A percentile compares a stretch with the other conserved stretches of the same genome.
Evolutionary conservation across 176 grass and related monocot species (phyloP).

Genomic region (Oropetium thomaeum): DNA sequence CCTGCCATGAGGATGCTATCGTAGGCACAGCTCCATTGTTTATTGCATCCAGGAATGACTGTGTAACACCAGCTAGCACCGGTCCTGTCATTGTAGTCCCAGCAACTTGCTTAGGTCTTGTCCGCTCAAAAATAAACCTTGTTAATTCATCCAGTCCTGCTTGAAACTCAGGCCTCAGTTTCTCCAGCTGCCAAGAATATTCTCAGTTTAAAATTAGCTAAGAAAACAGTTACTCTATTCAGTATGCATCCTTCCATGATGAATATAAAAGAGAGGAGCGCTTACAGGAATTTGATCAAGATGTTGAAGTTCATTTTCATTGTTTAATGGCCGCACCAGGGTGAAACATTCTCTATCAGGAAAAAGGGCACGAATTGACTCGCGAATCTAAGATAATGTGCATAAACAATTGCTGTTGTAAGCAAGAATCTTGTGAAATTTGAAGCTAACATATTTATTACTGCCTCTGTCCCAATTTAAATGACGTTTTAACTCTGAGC

Average conservation of each 20-base stretch:
- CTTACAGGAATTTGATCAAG: constrained; percentile 78
- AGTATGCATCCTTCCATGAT: constrained; percentile 5
- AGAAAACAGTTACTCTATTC: background rate
- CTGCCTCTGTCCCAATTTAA: too few relatives aligned
- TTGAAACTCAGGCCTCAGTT: constrained; percentile 62
- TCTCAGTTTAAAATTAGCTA: background rate
- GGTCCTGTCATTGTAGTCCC: constrained; percentile 69
- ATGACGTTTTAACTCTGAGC: too few relatives aligned
- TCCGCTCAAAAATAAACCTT: constrained; percentile 68
- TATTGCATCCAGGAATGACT: constrained; percentile 72
- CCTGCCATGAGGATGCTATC: constrained; percentile 86
- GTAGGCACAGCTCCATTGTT: constrained; percentile 79
- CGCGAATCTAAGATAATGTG: constrained; percentile 53
- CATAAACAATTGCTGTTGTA: constrained; percentile 23
- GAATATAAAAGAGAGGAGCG: background rate
- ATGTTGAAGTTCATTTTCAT: constrained; percentile 76
- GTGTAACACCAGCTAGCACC: constrained; percentile 59
- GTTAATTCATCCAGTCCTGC: constrained; percentile 60
- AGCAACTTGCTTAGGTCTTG: constrained; percentile 71
- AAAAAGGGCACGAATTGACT: constrained; percentile 71
- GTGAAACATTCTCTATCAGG: constrained; percentile 85
- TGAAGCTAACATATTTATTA: too few relatives aligned
- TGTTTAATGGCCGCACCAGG: constrained; percentile 67
- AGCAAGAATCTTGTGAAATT: constrained; percentile 26
- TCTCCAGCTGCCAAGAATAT: constrained; percentile 47